These are phyloP conservation scores for Chlorella sorokiniana DNA, from an alignment of 139 green algal genomes.

Conservation along the genomic window DNA sequence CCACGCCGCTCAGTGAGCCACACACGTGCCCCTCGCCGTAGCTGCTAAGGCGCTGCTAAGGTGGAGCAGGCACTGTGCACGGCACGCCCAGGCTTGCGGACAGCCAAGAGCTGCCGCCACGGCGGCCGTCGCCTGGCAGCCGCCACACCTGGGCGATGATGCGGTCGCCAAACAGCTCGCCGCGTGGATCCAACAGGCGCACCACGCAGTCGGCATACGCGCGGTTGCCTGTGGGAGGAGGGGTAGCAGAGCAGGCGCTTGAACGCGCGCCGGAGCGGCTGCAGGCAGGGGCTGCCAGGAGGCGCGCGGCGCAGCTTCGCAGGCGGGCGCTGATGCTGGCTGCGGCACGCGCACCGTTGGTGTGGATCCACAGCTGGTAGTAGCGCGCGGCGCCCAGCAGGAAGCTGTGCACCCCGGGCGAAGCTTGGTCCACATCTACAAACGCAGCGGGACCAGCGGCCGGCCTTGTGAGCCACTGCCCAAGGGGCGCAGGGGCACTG, in stretches of 20 bases:
- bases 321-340: too few relatives aligned
- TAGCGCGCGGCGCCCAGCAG: constrained; percentile 43
- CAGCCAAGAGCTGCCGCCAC: too few relatives aligned
- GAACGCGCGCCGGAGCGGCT: too few relatives aligned
- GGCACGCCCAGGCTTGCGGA: too few relatives aligned
- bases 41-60: too few relatives aligned
- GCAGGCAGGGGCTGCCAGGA: too few relatives aligned
- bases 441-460: neutral
- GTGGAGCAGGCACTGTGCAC: too few relatives aligned
- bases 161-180: constrained; percentile 69
- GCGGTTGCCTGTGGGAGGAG: constrained; percentile 54
- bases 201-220: constrained; percentile 85
- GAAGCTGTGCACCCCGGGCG: constrained; percentile 76
- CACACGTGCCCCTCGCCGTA: too few relatives aligned
- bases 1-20: neutral
- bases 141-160: constrained; percentile 60
- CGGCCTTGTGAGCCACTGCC: neutral
- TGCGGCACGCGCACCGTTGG: constrained; percentile 82
- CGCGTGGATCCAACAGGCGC: constrained; percentile 78
- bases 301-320: too few relatives aligned
- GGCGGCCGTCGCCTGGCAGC: too few relatives aligned
- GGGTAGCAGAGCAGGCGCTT: too few relatives aligned
- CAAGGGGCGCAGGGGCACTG: neutral
- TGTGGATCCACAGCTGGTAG: constrained; percentile 95
- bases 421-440: constrained; percentile 91